These are phyloP conservation scores for Dipteronia dyeriana DNA, from an alignment of 345 rosid species.

Conservation along the genomic window DNA sequence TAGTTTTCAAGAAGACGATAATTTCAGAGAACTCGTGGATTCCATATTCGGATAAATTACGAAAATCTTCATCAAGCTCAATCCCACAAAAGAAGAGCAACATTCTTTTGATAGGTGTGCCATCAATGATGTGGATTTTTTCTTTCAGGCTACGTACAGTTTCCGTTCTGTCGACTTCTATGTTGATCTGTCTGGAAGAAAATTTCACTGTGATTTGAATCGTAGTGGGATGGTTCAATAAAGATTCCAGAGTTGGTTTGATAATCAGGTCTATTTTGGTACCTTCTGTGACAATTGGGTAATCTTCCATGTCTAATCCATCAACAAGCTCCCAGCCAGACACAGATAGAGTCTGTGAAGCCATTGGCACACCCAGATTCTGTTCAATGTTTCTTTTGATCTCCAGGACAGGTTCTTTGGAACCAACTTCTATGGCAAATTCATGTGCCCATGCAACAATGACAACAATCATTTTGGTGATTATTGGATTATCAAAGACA, in stretches of 20 bases:
- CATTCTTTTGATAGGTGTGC: constrained; percentile 65
- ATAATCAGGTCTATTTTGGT: constrained; percentile 68
- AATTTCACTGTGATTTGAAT: constrained; percentile 59
- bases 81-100: constrained; percentile 57
- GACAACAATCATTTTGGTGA: constrained; percentile 47
- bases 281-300: constrained; percentile 70
- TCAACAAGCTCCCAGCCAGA: constrained; percentile 80
- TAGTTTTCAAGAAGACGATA: constrained; percentile 52
- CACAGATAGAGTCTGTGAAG: constrained; percentile 57
- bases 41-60: constrained; percentile 69
- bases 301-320: constrained; percentile 90
- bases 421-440: constrained; percentile 53
- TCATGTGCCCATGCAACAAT: constrained; percentile 49
- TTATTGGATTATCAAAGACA: neutral
- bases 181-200: constrained; percentile 42
- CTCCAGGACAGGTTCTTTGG: constrained; percentile 56
- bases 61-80: constrained; percentile 70
- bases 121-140: constrained; percentile 69
- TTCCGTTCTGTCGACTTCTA: constrained; percentile 70
- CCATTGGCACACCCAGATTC: constrained; percentile 50
- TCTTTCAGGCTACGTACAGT: constrained; percentile 85
- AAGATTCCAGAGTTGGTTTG: constrained; percentile 27
- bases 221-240: constrained; percentile 20
- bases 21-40: constrained; percentile 62
- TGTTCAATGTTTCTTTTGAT: constrained; percentile 62